phyloP scores from a whole-genome alignment of 345 rosid species.

The Lepidium aucheri region DNA sequence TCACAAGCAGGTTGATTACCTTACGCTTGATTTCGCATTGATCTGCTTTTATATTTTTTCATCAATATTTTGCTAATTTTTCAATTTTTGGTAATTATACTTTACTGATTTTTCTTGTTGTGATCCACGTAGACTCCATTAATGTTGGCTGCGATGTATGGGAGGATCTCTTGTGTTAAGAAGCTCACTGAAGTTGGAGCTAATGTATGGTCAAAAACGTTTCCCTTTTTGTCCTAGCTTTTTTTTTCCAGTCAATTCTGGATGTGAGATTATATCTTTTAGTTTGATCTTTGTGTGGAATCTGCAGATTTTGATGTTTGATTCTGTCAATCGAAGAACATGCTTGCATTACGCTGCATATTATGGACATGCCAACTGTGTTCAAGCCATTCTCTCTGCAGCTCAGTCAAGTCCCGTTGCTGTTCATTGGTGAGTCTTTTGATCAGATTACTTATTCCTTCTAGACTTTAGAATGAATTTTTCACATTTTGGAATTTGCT shows the following conservation, averaged over 20 bases:
- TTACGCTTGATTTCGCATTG: neutral
- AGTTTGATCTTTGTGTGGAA: neutral
- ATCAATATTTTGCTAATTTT: neutral
- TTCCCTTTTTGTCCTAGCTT: neutral
- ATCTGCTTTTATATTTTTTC: neutral
- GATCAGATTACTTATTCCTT: neutral
- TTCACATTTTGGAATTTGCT: neutral
- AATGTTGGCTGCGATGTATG: conserved; percentile 97
- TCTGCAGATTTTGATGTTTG: conserved; percentile 84
- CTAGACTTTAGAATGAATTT: neutral
- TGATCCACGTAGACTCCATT: conserved; percentile 62
- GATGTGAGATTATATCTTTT: neutral
- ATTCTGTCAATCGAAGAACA: conserved; percentile 78
- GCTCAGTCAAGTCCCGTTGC: conserved; percentile 81
- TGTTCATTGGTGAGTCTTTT: conserved; percentile 55
- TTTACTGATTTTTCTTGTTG: neutral
- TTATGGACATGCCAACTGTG: conserved; percentile 77
- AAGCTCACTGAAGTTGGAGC: conserved; percentile 93
- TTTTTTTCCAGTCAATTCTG: neutral
- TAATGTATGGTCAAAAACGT: conserved; percentile 48
- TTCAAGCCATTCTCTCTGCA: conserved; percentile 68
- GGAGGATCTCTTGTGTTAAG: conserved; percentile 70
- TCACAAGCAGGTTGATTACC: conserved; percentile 62
- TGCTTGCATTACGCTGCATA: conserved; percentile 95
- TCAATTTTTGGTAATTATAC: neutral